Evolutionary conservation across 2,329 filamentous ascomycete species (phyloP).

Genomic region (Pyricularia sp.): DNA sequence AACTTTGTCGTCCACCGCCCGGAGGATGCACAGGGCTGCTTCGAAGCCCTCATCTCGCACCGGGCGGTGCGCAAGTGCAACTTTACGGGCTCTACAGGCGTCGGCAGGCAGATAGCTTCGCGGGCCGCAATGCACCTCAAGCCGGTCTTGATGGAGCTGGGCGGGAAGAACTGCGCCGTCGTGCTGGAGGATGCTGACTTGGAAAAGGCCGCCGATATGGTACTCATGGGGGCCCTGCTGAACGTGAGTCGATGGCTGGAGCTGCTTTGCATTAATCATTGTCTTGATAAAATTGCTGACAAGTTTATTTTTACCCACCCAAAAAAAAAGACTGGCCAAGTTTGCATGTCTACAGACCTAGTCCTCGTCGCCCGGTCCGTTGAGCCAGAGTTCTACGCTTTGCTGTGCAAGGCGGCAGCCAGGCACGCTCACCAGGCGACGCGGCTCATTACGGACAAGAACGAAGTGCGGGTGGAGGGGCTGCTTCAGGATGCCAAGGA

Average conservation of each 20-base stretch:
- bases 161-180: slow-evolving; percentile 12
- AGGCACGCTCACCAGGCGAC: not conserved
- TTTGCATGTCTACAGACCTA: slow-evolving; percentile 21
- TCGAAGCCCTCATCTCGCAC: slow-evolving; percentile 22
- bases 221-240: not conserved
- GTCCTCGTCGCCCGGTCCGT: slow-evolving; percentile 14
- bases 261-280: no score
- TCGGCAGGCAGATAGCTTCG: no score
- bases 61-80: slow-evolving; percentile 25
- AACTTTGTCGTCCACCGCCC: slow-evolving; percentile 23
- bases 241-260: not conserved
- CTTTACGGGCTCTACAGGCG: slow-evolving; percentile 27
- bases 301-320: not conserved
- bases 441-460: slow-evolving; percentile 8
- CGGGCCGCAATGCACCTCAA: no score
- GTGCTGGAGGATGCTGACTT: slow-evolving; percentile 32
- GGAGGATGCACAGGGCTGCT: slow-evolving; percentile 20
- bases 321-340: slow-evolving; percentile 17
- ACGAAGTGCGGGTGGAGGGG: slow-evolving; percentile 29
- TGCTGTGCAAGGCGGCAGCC: slow-evolving; percentile 7
- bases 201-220: slow-evolving; percentile 20
- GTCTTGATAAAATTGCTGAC: not conserved
- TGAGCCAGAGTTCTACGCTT: slow-evolving; percentile 2
- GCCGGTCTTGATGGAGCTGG: no score
- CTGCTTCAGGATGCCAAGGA: slow-evolving; percentile 21